A percentile compares a stretch with the other conserved stretches of the same genome.
Conservation (phyloP, 257 asterid genomes). For the Coffea eugenioides region DNA sequence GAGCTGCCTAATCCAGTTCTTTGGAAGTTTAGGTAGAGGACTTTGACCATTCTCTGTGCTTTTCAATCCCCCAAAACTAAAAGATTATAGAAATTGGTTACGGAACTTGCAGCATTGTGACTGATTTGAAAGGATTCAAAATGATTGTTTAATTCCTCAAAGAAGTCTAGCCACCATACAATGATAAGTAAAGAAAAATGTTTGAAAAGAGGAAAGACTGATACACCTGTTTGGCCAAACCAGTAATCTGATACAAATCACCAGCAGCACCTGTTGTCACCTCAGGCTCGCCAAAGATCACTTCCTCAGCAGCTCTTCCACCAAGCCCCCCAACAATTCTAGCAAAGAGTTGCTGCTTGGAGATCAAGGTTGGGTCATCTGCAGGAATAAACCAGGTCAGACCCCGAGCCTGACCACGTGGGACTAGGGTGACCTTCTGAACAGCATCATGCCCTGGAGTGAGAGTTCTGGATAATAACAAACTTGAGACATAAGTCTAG, state of each 20-base stretch:
- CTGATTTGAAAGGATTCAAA: background rate
- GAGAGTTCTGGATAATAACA: slow-evolving; percentile 63
- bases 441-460: slow-evolving; percentile 98
- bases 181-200: background rate
- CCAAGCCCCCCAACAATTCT: slow-evolving; percentile 98
- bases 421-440: slow-evolving; percentile 89
- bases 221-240: slow-evolving; percentile 87
- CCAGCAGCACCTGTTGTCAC: slow-evolving; percentile 97
- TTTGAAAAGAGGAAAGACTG: background rate
- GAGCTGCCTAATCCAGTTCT: background rate
- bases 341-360: slow-evolving; percentile 94
- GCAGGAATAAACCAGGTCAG: slow-evolving; percentile 98
- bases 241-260: slow-evolving; percentile 93
- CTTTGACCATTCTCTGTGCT: background rate
- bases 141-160: background rate
- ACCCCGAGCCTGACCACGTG: slow-evolving; percentile 99
- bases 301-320: slow-evolving; percentile 98
- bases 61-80: background rate
- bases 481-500: background rate
- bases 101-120: background rate
- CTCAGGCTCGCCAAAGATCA: slow-evolving; percentile 96
- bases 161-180: background rate
- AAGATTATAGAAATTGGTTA: background rate
- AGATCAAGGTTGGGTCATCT: slow-evolving; percentile 96
- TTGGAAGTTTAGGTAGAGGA: background rate